A percentile compares a stretch with the other conserved stretches of the same genome.
phyloP scores from a whole-genome alignment of 441 rosid species.

The Geranium incanum region DNA sequence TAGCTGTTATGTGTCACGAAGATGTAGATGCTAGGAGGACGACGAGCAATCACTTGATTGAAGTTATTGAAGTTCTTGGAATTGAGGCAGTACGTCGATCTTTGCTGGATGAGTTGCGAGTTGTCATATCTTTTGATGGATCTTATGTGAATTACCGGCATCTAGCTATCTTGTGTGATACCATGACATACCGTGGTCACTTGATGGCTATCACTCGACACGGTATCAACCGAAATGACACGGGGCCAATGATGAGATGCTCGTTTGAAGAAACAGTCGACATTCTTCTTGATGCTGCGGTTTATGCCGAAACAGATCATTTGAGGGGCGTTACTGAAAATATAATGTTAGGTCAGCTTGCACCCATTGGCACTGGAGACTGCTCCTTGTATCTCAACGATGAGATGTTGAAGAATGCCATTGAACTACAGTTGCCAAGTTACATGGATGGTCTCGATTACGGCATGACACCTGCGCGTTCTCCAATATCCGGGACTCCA shows the following conservation, averaged over 20 bases:
- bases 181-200: conserved; percentile 98
- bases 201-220: conserved; percentile 98
- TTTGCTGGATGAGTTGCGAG: conserved; percentile 85
- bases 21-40: conserved; percentile 90
- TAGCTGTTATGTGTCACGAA: conserved; percentile 93
- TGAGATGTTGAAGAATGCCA: conserved; percentile 97
- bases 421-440: conserved; percentile 96
- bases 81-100: conserved; percentile 95
- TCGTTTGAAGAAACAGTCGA: conserved; percentile 98
- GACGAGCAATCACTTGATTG: conserved; percentile 95
- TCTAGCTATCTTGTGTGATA: conserved; percentile 91
- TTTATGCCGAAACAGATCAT: conserved; percentile 79
- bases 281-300: conserved; percentile 96
- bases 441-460: conserved; percentile 87
- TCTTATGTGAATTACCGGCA: conserved; percentile 94
- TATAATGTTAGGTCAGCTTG: conserved; percentile 95
- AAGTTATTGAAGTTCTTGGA: conserved; percentile 90
- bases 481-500: conserved; percentile 83
- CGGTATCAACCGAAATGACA: conserved; percentile 92
- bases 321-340: conserved; percentile 93
- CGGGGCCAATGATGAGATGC: conserved; percentile 98
- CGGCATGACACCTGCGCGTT: conserved; percentile 82
- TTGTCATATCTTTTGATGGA: conserved; percentile 93
- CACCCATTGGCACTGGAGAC: conserved; percentile 92
- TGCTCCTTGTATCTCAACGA: conserved; percentile 83